Evolutionary conservation across 106 monocot genomes (phyloP).

Genomic region (Apostasia ramifera): DNA sequence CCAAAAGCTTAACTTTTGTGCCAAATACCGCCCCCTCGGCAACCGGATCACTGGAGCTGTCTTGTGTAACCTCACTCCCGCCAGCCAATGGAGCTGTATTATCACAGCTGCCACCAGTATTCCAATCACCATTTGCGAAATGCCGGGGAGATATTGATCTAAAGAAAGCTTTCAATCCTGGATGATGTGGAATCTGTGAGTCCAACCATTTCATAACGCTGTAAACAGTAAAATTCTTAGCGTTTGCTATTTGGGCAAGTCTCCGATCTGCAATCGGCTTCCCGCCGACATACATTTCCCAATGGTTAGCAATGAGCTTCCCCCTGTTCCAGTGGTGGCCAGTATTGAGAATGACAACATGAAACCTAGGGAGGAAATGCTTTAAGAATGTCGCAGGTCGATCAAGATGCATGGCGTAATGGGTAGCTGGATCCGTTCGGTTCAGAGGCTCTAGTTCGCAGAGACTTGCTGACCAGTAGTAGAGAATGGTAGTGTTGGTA

Average conservation of each 20-base stretch:
- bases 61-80: slow-evolving; percentile 52
- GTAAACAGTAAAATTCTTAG: slow-evolving; percentile 51
- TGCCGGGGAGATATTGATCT: slow-evolving; percentile 84
- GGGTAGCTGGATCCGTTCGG: slow-evolving; percentile 23
- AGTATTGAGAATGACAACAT: slow-evolving; percentile 82
- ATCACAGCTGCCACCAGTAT: slow-evolving; percentile 90
- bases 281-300: slow-evolving; percentile 73
- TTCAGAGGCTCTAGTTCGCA: slow-evolving; percentile 75
- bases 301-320: slow-evolving; percentile 64
- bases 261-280: slow-evolving; percentile 32
- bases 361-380: slow-evolving; percentile 41
- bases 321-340: slow-evolving; percentile 96
- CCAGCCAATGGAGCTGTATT: slow-evolving; percentile 50
- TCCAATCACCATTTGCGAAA: slow-evolving; percentile 91
- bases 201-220: slow-evolving; percentile 73
- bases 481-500: slow-evolving; percentile 77
- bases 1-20: slow-evolving; percentile 69
- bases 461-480: slow-evolving; percentile 84
- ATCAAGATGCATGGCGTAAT: slow-evolving; percentile 76
- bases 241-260: slow-evolving; percentile 39
- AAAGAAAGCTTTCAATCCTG: slow-evolving; percentile 59
- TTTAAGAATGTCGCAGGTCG: slow-evolving; percentile 56
- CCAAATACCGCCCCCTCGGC: slow-evolving; percentile 55
- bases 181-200: slow-evolving; percentile 39
- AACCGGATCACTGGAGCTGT: slow-evolving; percentile 42